Evolutionary conservation across 768 basidiomycete species (phyloP).

Genomic region (Suillus bovinus): DNA sequence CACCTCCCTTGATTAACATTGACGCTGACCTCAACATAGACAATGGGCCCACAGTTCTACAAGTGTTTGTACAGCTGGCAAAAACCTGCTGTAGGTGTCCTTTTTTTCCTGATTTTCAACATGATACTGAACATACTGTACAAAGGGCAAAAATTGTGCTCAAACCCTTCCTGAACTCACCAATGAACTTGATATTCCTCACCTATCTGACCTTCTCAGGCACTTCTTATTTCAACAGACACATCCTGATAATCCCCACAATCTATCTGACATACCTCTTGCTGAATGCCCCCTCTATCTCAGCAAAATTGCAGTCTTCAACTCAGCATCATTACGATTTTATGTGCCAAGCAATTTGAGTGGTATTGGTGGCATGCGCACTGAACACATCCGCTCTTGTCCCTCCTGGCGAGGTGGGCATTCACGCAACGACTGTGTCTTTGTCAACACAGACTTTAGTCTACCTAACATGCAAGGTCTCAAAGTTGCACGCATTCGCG

Average conservation of each 20-base stretch:
- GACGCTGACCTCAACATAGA: not conserved
- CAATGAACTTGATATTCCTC: not conserved
- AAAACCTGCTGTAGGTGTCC: not conserved
- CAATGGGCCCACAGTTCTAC: not conserved
- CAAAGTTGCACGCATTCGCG: no score
- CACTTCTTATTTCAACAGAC: conserved; percentile 5
- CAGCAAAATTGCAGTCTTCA: conserved; percentile 6
- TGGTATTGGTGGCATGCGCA: conserved; percentile 14
- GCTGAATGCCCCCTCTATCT: not conserved
- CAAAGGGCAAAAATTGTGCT: not conserved
- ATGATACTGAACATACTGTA: not conserved
- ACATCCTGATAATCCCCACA: conserved; percentile 3
- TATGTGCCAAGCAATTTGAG: conserved; percentile 11
- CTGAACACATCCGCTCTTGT: conserved; percentile 10
- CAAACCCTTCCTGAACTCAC: not conserved
- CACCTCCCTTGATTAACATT: not conserved
- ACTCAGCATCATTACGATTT: conserved; percentile 8
- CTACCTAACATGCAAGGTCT: no score
- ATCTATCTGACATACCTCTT: not conserved
- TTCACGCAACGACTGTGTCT: no score
- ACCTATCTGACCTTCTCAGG: not conserved
- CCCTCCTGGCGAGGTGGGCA: no score
- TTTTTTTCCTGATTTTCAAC: not conserved
- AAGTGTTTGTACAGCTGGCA: not conserved
- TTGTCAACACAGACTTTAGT: no score